These are phyloP conservation scores for Nicotiana knightiana DNA, from an alignment of 257 asterid species.

Conservation along the genomic window DNA sequence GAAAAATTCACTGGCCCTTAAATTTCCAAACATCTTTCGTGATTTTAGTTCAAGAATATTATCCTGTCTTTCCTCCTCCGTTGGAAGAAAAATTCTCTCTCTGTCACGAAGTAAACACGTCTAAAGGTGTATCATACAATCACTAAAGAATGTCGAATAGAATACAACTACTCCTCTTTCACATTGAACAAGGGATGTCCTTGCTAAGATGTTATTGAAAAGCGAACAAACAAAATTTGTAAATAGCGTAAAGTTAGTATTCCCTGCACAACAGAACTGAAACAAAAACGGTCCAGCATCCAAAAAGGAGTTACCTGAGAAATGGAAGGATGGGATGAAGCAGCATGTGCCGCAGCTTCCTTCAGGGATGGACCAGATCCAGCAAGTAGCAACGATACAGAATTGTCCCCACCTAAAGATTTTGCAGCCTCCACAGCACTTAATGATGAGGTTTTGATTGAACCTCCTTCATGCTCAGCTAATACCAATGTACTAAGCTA, in stretches of 20 bases:
- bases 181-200: background rate
- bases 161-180: background rate
- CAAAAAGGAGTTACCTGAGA: conserved; percentile 42
- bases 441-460: conserved; percentile 55
- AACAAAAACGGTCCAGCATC: background rate
- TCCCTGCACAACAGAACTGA: background rate
- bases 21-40: background rate
- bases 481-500: conserved; percentile 82
- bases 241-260: background rate
- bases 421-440: conserved; percentile 90
- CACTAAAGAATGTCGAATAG: background rate
- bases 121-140: background rate
- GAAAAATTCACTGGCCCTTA: background rate
- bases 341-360: conserved; percentile 75
- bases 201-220: conserved; percentile 4
- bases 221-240: background rate
- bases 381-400: conserved; percentile 66
- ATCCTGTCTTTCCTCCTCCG: background rate
- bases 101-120: background rate
- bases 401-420: conserved; percentile 51
- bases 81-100: background rate
- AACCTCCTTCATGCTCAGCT: conserved; percentile 81
- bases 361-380: conserved; percentile 81
- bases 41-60: background rate
- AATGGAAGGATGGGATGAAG: conserved; percentile 68